Percentiles rank a stretch among this genome's conserved stretches.
These are phyloP conservation scores for Pseudogymnoascus sp. DNA, from an alignment of 2,329 filamentous ascomycete genomes.

Conservation along the genomic window DNA sequence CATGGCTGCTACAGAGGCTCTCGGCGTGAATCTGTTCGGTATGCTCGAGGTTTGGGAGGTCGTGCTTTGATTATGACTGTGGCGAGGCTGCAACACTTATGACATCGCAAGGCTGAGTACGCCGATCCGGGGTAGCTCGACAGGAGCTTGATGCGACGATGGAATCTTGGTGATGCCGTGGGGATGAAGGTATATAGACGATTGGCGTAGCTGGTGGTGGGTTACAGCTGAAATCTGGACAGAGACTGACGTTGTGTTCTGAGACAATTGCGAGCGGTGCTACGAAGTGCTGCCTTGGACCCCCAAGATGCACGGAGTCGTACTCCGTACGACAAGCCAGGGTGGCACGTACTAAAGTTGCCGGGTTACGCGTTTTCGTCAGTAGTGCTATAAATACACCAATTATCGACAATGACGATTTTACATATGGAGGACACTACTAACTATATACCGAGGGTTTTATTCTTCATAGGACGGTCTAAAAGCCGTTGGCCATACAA, in stretches of 20 bases:
- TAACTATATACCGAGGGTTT: background rate
- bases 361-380: background rate
- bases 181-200: background rate
- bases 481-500: background rate
- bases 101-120: slow-evolving; percentile 4
- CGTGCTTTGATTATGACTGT: background rate
- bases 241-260: background rate
- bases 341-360: background rate
- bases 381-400: background rate
- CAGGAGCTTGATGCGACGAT: background rate
- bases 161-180: background rate
- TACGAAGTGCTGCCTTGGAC: background rate
- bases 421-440: background rate
- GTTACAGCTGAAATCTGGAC: background rate
- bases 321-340: background rate
- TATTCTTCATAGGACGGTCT: background rate
- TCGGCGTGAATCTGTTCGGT: background rate
- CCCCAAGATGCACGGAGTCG: background rate
- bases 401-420: background rate
- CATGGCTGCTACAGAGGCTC: background rate
- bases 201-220: background rate
- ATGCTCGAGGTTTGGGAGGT: background rate
- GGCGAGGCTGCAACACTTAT: slow-evolving; percentile 4
- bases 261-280: background rate
- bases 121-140: slow-evolving; percentile 3